Percentiles rank a stretch among this genome's conserved stretches.
phyloP scores from a whole-genome alignment of 2,329 filamentous ascomycete species.

The Penicillium sp. region DNA sequence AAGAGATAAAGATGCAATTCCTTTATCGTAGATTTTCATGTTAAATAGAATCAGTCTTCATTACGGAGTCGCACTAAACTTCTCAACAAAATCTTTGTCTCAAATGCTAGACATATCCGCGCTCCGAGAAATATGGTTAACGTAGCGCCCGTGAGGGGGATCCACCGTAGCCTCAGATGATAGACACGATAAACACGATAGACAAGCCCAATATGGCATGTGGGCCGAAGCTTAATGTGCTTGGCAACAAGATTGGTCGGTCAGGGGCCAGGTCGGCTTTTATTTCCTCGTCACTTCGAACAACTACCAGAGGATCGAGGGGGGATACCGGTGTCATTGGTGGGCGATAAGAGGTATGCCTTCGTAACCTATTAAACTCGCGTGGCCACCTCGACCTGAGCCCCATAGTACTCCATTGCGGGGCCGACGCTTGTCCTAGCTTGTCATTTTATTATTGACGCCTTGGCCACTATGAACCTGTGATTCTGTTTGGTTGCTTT shows the following conservation, averaged over 20 bases:
- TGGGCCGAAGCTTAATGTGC: conserved; percentile 2
- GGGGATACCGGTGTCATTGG: background rate
- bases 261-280: background rate
- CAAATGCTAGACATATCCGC: background rate
- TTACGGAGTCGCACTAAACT: background rate
- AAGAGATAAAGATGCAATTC: background rate
- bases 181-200: background rate
- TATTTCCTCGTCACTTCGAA: background rate
- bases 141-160: background rate
- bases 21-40: background rate
- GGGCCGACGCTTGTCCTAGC: background rate
- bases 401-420: background rate
- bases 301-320: background rate
- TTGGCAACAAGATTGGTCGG: background rate
- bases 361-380: background rate
- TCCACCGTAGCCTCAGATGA: background rate
- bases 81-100: background rate
- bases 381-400: background rate
- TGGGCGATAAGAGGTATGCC: background rate
- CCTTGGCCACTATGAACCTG: background rate
- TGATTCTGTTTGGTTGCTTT: background rate
- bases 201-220: background rate
- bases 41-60: background rate
- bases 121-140: background rate
- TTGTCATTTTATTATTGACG: background rate